These are phyloP conservation scores for Earliella scabrosa DNA, from an alignment of 1,284 basidiomycete species.

Conservation along the genomic window DNA sequence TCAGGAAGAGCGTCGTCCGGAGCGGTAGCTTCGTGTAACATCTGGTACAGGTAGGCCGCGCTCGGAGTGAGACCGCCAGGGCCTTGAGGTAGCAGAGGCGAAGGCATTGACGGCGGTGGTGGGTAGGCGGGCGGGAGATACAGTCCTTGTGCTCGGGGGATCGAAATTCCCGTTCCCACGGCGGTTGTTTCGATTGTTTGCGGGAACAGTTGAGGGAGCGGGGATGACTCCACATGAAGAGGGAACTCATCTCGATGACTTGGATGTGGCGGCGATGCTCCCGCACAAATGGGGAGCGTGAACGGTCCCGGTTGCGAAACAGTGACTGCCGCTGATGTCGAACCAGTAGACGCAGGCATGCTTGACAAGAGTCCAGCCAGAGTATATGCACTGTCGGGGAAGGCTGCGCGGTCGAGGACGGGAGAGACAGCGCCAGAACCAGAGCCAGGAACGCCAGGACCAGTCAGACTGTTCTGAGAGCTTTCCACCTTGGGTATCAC, in stretches of 20 bases:
- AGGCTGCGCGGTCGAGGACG: neutral
- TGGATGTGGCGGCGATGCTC: neutral
- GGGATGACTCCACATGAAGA: no score
- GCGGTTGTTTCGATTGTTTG: no score
- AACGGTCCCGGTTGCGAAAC: constrained; percentile 25
- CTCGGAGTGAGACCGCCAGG: neutral
- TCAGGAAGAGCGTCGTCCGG: neutral
- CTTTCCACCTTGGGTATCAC: neutral
- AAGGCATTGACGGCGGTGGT: neutral
- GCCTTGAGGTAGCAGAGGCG: neutral
- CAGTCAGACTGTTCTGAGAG: neutral
- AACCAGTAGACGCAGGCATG: neutral
- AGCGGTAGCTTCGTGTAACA: constrained; percentile 6
- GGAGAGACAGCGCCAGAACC: neutral
- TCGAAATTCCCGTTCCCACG: neutral
- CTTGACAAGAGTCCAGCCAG: neutral
- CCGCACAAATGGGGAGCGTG: constrained; percentile 16
- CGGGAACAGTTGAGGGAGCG: no score
- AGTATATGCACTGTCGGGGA: neutral
- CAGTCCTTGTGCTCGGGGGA: neutral
- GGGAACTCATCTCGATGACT: no score
- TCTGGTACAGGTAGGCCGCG: constrained; percentile 12
- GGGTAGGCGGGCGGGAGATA: neutral
- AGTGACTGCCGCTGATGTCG: constrained; percentile 4
- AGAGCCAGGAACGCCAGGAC: neutral